phyloP scores from a whole-genome alignment of 805 yeast genomes.

The Lipomyces kockii region DNA sequence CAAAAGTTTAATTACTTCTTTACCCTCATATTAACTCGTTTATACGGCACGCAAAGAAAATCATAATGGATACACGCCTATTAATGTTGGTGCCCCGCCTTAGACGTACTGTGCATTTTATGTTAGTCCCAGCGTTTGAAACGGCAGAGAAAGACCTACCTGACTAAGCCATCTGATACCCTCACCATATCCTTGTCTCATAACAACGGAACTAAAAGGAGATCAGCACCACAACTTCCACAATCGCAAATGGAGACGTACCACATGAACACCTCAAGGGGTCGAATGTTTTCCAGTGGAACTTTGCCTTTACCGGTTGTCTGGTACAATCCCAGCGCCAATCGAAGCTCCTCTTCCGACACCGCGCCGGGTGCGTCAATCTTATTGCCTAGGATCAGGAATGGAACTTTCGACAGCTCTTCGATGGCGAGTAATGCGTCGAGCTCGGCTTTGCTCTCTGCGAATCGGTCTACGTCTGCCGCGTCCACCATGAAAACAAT shows the following conservation, averaged over 20 bases:
- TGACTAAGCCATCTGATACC: slow-evolving; percentile 98
- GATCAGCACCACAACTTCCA: neutral
- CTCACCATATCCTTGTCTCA: slow-evolving; percentile 98
- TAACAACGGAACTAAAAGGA: slow-evolving; percentile 70
- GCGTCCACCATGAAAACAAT: slow-evolving; percentile 96
- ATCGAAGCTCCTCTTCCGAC: slow-evolving; percentile 89
- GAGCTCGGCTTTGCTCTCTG: slow-evolving; percentile 92
- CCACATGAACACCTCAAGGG: slow-evolving; percentile 95
- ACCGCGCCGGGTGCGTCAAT: slow-evolving; percentile 94
- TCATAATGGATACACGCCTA: neutral
- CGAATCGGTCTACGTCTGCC: slow-evolving; percentile 93
- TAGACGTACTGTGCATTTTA: slow-evolving; percentile 22
- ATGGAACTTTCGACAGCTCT: slow-evolving; percentile 88
- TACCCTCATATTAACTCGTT: neutral
- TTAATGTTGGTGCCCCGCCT: slow-evolving; percentile 3
- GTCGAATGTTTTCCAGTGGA: slow-evolving; percentile 73
- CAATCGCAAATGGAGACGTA: slow-evolving; percentile 6
- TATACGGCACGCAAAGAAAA: neutral
- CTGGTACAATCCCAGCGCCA: slow-evolving; percentile 81
- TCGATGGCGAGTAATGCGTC: slow-evolving; percentile 92
- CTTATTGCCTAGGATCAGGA: slow-evolving; percentile 92
- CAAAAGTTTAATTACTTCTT: neutral
- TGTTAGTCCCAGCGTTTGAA: neutral
- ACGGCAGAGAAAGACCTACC: slow-evolving; percentile 31
- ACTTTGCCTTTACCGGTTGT: slow-evolving; percentile 90